A percentile compares a stretch with the other conserved stretches of the same genome.
These are phyloP conservation scores for Mortierella sp. DNA, from an alignment of 371 early-diverging fungal genomes.

Conservation along the genomic window DNA sequence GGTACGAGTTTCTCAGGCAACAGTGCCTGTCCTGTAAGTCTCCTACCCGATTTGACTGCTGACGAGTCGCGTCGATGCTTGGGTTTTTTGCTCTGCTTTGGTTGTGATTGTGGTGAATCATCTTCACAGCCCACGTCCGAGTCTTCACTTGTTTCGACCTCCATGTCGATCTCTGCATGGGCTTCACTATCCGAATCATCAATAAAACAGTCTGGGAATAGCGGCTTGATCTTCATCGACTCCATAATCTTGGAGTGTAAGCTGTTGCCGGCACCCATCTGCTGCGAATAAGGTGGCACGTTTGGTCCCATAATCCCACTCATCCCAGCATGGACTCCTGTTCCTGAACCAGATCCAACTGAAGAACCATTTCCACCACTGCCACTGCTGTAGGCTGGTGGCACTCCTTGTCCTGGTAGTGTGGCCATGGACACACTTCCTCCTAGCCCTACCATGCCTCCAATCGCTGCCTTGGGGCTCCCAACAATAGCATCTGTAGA, in stretches of 20 bases:
- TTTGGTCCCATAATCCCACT: too few relatives aligned
- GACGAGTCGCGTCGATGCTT: slow-evolving; percentile 16
- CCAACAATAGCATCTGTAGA: too few relatives aligned
- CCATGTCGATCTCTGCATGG: slow-evolving; percentile 56
- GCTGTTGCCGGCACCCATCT: not conserved
- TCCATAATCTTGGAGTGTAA: slow-evolving; percentile 45
- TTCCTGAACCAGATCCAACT: too few relatives aligned
- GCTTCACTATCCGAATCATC: slow-evolving; percentile 65
- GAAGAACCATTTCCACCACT: too few relatives aligned
- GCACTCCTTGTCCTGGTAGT: too few relatives aligned
- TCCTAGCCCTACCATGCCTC: too few relatives aligned
- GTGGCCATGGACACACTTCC: too few relatives aligned
- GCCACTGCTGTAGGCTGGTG: too few relatives aligned
- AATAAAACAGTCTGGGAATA: slow-evolving; percentile 69
- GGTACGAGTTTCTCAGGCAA: slow-evolving; percentile 64
- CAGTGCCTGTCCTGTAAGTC: slow-evolving; percentile 30
- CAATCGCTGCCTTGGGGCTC: too few relatives aligned
- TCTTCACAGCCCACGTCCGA: slow-evolving; percentile 46
- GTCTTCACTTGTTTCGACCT: slow-evolving; percentile 56
- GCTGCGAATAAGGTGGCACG: not conserved
- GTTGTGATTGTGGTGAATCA: slow-evolving; percentile 23
- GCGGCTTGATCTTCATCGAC: slow-evolving; percentile 62
- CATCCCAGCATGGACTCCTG: too few relatives aligned
- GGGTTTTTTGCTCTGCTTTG: slow-evolving; percentile 20
- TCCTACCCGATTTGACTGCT: not conserved